Conservation (phyloP, 495 filamentous ascomycete genomes). For the Penicillium dipodomyicola region DNA sequence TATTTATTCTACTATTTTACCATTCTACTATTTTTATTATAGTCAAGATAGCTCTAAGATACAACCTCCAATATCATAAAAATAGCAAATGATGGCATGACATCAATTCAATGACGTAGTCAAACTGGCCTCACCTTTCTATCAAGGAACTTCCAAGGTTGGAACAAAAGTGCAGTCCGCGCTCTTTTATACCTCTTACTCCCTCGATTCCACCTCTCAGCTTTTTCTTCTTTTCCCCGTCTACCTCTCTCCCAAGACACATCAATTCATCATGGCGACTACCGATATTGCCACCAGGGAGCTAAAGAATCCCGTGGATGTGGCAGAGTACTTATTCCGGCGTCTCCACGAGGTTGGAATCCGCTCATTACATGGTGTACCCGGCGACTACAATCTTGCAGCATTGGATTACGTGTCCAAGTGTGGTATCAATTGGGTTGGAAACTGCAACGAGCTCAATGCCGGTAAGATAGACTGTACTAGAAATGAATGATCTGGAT, state of each 20-base stretch:
- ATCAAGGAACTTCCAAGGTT: background rate
- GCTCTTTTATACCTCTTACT: background rate
- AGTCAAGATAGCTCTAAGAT: background rate
- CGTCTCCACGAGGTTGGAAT: slow-evolving; percentile 62
- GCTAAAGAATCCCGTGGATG: slow-evolving; percentile 54
- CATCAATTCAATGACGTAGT: slow-evolving; percentile 43
- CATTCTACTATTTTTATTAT: background rate
- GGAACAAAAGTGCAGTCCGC: background rate
- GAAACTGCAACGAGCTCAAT: slow-evolving; percentile 68
- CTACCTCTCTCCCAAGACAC: background rate
- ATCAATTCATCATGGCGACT: slow-evolving; percentile 36
- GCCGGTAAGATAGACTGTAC: slow-evolving; percentile 45
- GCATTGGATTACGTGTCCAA: slow-evolving; percentile 63
- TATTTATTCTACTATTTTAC: background rate
- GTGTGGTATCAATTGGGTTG: slow-evolving; percentile 61
- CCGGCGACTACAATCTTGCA: slow-evolving; percentile 56
- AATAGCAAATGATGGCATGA: slow-evolving; percentile 27
- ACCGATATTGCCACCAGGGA: slow-evolving; percentile 54
- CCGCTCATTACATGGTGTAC: slow-evolving; percentile 62
- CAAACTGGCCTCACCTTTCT: slow-evolving; percentile 2
- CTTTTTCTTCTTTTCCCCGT: background rate
- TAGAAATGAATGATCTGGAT: background rate
- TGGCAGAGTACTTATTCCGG: slow-evolving; percentile 62
- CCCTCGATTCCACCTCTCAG: background rate
- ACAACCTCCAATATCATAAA: background rate